Base-by-base conservation (phyloP, 106 monocot genomes). In the Hemerocallis citrina region DNA sequence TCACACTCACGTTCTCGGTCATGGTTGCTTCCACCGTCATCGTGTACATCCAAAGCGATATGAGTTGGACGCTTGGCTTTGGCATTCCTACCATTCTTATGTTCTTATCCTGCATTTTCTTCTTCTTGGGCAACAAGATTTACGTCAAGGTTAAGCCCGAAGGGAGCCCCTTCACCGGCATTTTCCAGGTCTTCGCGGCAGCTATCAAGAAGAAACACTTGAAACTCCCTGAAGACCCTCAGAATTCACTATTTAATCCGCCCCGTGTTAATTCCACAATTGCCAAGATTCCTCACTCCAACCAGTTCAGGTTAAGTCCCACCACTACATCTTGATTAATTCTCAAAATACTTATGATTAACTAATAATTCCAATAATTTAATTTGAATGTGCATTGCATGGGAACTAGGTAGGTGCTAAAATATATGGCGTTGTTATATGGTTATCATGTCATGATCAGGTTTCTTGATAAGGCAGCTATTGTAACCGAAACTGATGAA, bases 21-120 rank as follows among this genome's bases (percentile, higher is more conserved):
- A 78, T 86, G 77, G 14, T 90, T 25, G 75, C 89, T 14, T 34
- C 75, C 51, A 95, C 94, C 3, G 58, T 84, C 25, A 83, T 95
- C 52, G 78, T 95, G 51, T 95, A 95, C 77, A 45, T 95, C 7
- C 94, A 95, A 70, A 81, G 66, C 58, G 70, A 63, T 27, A 52
- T 95, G 9, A 90, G 78, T 68, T 95, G 94, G 94, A 36, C 83
- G 0, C 21, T 95, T 1, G 94, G 94, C 1, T 57, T 86, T 8
- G 83, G 33, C 8, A 86, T 90, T 17, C 94, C 94, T 0, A 59
- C 89, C 0, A 16, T 61, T 15, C 73, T 89, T 47, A 86, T 95
- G 94, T 46, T 81, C 68, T 31, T 80, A 13, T 86, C 94, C 19
- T 64, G 72, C 43, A 19, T 34, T 17, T 51, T 83, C 52, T 95